Percentiles rank a stretch among this genome's conserved stretches.
Conservation (phyloP, 768 basidiomycete genomes). For the Mycena capillaripes region DNA sequence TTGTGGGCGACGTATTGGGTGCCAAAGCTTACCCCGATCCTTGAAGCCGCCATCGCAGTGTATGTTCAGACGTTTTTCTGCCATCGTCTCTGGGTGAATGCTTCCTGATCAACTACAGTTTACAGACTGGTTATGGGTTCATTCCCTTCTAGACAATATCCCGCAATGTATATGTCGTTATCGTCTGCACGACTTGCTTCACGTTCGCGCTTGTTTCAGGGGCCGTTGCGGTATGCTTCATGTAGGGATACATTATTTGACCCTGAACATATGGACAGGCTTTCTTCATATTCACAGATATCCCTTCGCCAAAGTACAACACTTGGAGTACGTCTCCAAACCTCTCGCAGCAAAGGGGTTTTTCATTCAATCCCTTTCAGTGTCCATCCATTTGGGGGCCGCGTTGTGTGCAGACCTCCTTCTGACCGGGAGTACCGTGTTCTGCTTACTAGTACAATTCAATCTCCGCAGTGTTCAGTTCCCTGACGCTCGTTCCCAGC, state of each 20-base stretch:
- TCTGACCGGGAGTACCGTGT: not conserved
- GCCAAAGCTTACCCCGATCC: not conserved
- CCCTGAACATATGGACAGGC: not conserved
- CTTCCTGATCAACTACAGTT: not conserved
- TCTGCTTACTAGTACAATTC: not conserved
- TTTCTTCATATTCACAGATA: not conserved
- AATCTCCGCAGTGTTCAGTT: not conserved
- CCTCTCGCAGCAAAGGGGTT: not conserved
- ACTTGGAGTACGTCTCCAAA: not conserved
- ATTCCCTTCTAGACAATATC: not conserved
- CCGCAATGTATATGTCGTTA: not conserved
- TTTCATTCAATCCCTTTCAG: not conserved
- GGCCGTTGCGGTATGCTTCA: not conserved
- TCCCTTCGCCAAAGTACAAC: not conserved
- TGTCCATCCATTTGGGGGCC: not conserved
- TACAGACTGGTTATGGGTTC: not conserved
- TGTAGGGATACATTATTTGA: not conserved
- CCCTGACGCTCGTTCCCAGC: not conserved
- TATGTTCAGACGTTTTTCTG: not conserved
- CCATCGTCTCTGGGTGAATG: not conserved
- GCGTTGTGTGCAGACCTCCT: not conserved
- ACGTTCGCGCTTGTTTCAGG: not conserved
- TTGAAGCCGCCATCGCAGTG: not conserved
- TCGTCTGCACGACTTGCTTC: not conserved
- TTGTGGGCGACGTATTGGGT: not conserved